Percentiles rank a stretch among this genome's conserved stretches.
These are phyloP conservation scores for Aspergillus texensis DNA, from an alignment of 2,329 filamentous ascomycete species.

Conservation along the genomic window DNA sequence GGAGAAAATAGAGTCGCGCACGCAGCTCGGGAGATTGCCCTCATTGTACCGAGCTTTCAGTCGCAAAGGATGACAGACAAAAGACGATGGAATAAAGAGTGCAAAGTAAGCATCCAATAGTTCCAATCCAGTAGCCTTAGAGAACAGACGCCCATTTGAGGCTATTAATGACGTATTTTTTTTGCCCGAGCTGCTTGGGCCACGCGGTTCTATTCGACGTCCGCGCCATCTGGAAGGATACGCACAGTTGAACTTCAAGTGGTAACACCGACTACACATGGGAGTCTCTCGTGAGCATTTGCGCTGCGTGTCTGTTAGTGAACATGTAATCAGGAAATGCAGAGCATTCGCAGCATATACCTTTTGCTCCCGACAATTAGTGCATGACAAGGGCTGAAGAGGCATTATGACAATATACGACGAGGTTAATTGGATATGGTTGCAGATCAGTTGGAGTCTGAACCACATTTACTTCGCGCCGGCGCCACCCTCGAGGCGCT, in stretches of 20 bases:
- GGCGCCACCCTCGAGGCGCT: too few relatives aligned
- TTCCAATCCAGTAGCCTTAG: neutral
- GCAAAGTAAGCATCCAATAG: neutral
- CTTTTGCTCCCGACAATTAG: neutral
- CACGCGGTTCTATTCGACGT: neutral
- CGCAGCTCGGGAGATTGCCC: neutral
- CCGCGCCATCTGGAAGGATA: neutral
- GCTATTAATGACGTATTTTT: neutral
- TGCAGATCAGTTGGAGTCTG: too few relatives aligned
- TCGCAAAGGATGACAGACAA: neutral
- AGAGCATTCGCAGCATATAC: neutral
- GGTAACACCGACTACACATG: neutral
- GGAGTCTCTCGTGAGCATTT: slow-evolving; percentile 6
- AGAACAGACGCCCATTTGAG: neutral
- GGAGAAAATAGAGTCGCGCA: neutral
- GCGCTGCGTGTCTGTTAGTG: neutral
- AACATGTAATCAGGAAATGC: rapidly evolving
- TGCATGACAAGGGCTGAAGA: neutral
- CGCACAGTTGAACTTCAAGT: neutral
- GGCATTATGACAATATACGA: neutral
- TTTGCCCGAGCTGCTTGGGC: too few relatives aligned
- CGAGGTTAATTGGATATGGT: too few relatives aligned
- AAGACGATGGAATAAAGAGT: slow-evolving; percentile 3
- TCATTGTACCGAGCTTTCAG: slow-evolving; percentile 1
- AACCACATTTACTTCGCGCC: too few relatives aligned